A percentile compares a stretch with the other conserved stretches of the same genome.
Evolutionary conservation across 805 yeast genomes (phyloP).

Genomic region (Wickerhamomyces kurtzmanii): DNA sequence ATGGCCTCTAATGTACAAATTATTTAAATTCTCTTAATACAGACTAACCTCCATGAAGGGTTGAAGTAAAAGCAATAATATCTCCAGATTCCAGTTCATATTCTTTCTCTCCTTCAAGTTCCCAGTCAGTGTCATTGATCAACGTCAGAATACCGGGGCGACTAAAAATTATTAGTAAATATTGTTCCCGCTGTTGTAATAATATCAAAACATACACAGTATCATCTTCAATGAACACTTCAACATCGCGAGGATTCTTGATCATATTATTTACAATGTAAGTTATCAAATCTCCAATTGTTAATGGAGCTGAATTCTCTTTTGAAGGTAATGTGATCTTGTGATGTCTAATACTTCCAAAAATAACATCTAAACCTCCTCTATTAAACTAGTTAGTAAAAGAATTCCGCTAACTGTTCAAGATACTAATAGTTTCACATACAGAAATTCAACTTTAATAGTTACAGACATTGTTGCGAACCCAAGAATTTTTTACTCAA

Average conservation of each 20-base stretch:
- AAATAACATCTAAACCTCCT: conserved; percentile 83
- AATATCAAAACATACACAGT: conserved; percentile 34
- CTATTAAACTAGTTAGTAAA: too few relatives aligned
- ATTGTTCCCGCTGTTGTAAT: too few relatives aligned
- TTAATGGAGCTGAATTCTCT: conserved; percentile 22
- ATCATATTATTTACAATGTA: conserved; percentile 46
- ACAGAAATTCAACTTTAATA: conserved; percentile 33
- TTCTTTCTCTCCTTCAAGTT: conserved; percentile 79
- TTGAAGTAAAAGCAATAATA: conserved; percentile 78
- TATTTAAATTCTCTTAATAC: too few relatives aligned
- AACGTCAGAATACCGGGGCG: conserved; percentile 91
- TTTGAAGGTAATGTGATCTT: conserved; percentile 37
- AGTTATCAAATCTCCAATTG: conserved; percentile 40
- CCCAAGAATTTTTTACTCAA: too few relatives aligned
- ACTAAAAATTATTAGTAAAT: conserved; percentile 1
- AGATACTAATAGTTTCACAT: too few relatives aligned
- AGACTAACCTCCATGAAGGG: conserved; percentile 96
- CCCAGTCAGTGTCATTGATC: conserved; percentile 96
- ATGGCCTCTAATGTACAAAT: too few relatives aligned
- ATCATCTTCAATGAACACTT: conserved; percentile 74
- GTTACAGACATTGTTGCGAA: too few relatives aligned
- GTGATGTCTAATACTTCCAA: conserved; percentile 46
- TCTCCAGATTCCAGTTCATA: conserved; percentile 74
- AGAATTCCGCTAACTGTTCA: too few relatives aligned
- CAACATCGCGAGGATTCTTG: conserved; percentile 49